phyloP scores from a whole-genome alignment of 2,329 filamentous ascomycete genomes.

The Xylaria sp. region DNA sequence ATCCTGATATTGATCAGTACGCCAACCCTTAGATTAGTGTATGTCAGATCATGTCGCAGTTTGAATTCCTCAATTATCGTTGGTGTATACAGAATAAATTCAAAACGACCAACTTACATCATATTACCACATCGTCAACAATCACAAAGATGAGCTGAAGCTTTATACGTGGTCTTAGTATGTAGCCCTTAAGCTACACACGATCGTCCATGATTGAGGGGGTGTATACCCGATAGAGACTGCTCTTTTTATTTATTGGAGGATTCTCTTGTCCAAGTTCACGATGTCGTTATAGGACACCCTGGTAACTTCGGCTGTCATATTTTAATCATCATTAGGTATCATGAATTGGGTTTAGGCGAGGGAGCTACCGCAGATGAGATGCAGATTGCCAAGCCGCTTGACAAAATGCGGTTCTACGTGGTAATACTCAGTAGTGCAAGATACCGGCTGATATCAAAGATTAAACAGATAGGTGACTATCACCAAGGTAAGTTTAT shows the following conservation, averaged over 20 bases:
- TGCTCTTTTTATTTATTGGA: slow-evolving; percentile 8
- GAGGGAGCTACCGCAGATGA: slow-evolving; percentile 30
- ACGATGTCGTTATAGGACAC: slow-evolving; percentile 17
- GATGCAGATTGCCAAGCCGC: slow-evolving; percentile 29
- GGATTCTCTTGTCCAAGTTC: slow-evolving; percentile 12
- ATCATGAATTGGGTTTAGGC: slow-evolving; percentile 25
- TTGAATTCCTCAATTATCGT: not conserved
- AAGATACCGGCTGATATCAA: slow-evolving; percentile 8
- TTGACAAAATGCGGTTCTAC: not conserved
- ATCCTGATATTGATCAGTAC: slow-evolving; percentile 1
- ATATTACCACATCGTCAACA: not conserved
- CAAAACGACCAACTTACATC: not conserved
- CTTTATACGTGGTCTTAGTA: not conserved
- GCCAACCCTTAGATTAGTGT: not conserved
- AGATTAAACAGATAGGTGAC: not conserved
- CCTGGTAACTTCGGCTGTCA: slow-evolving; percentile 31
- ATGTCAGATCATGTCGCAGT: not conserved
- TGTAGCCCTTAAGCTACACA: not conserved
- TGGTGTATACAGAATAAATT: not conserved
- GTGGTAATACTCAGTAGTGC: not conserved
- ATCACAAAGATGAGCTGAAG: not conserved
- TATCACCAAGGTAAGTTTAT: not conserved
- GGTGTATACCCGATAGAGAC: not conserved
- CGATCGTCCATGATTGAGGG: too few relatives aligned
- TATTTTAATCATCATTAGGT: slow-evolving; percentile 32